These are phyloP conservation scores for Crinitomyces ghanaensis DNA, from an alignment of 805 yeast species.

Conservation along the genomic window DNA sequence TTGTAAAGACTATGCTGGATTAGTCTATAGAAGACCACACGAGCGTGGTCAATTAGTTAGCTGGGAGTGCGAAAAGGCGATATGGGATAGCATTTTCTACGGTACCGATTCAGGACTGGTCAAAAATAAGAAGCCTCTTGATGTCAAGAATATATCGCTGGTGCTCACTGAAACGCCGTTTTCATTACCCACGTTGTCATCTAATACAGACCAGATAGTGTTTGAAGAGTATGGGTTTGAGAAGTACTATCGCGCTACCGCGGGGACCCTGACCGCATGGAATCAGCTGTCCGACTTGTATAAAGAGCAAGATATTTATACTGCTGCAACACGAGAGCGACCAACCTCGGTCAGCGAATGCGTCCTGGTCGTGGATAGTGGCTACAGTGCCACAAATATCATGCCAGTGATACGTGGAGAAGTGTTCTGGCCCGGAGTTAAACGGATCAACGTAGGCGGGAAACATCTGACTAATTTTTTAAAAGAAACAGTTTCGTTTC, in stretches of 20 bases:
- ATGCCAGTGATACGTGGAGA: slow-evolving; percentile 74
- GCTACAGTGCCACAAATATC: slow-evolving; percentile 78
- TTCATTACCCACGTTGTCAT: slow-evolving; percentile 69
- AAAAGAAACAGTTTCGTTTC: slow-evolving; percentile 73
- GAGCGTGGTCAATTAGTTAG: slow-evolving; percentile 82
- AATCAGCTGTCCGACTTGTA: slow-evolving; percentile 27
- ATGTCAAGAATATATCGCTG: slow-evolving; percentile 42
- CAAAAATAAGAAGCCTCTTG: slow-evolving; percentile 14
- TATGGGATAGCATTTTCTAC: slow-evolving; percentile 78
- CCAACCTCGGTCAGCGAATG: slow-evolving; percentile 37
- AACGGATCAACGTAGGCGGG: slow-evolving; percentile 80
- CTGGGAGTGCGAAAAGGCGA: slow-evolving; percentile 80
- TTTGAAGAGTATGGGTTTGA: slow-evolving; percentile 88
- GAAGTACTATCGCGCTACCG: slow-evolving; percentile 54
- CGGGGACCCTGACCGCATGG: slow-evolving; percentile 44
- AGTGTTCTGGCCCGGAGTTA: slow-evolving; percentile 65
- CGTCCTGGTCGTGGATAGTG: slow-evolving; percentile 74
- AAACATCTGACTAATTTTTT: slow-evolving; percentile 69
- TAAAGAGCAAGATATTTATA: too few species aligned
- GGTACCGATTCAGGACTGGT: slow-evolving; percentile 27
- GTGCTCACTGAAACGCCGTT: slow-evolving; percentile 73
- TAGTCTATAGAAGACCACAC: slow-evolving; percentile 66
- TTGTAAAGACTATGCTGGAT: slow-evolving; percentile 63
- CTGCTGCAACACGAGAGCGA: slow-evolving; percentile 4
- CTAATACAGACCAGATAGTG: slow-evolving; percentile 78